phyloP scores from a whole-genome alignment of 1,139 yeast genomes.

The Saccharomyces hybrid region DNA sequence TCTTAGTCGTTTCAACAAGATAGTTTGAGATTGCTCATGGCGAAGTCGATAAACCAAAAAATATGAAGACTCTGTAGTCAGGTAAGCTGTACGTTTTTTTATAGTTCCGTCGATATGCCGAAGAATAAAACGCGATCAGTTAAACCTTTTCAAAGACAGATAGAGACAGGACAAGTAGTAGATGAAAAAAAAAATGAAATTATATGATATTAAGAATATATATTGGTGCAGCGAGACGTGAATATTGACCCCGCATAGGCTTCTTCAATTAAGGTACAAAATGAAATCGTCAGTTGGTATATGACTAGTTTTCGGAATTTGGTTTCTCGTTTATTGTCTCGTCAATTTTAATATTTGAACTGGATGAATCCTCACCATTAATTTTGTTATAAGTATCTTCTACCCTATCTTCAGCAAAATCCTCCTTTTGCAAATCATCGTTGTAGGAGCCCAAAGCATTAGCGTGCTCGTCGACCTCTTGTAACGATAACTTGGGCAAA shows the following conservation, averaged over 20 bases:
- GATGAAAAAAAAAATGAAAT: neutral
- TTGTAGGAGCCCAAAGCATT: constrained; percentile 42
- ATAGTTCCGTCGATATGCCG: no score
- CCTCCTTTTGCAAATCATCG: constrained; percentile 30
- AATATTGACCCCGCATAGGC: neutral
- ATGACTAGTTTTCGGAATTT: neutral
- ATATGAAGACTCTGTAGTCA: no score
- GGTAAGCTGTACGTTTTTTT: no score
- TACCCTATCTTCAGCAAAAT: constrained; percentile 12
- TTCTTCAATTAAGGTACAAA: neutral
- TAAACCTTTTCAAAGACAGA: no score
- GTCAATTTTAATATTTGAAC: neutral
- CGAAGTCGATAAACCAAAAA: no score
- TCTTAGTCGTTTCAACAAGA: no score
- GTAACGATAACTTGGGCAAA: constrained; percentile 41
- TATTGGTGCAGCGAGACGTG: neutral
- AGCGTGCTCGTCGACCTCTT: constrained; percentile 42
- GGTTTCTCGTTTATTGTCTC: neutral
- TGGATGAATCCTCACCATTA: constrained; percentile 1
- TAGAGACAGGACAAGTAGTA: no score
- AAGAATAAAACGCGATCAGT: no score
- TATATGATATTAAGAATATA: neutral
- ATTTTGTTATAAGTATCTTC: constrained; percentile 7
- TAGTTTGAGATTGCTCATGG: no score
- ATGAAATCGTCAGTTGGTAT: neutral